These are phyloP conservation scores for Blepharisma stoltei DNA, from an alignment of 73 alveolate species.

Conservation along the genomic window DNA sequence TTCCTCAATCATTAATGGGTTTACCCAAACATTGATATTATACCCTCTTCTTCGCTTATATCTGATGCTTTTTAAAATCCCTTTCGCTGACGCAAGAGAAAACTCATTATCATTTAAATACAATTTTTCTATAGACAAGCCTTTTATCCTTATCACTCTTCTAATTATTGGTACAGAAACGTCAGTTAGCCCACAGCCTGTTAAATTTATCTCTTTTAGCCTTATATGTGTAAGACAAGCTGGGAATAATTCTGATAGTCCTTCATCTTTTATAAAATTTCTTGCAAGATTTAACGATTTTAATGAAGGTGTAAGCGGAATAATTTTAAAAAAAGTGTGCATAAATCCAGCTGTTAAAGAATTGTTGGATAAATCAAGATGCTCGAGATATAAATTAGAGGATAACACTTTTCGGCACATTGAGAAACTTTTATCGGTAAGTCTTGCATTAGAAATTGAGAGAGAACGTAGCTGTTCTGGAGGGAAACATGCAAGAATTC, in stretches of 20 bases:
- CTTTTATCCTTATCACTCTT: neutral
- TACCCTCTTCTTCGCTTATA: neutral
- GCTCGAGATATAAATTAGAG: neutral
- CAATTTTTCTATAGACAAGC: neutral
- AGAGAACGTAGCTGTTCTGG: neutral
- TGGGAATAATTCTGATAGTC: neutral
- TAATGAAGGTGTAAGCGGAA: neutral
- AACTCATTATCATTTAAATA: constrained; percentile 7
- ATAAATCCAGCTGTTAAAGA: neutral
- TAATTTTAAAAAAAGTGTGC: neutral
- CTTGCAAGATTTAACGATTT: neutral
- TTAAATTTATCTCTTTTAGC: neutral
- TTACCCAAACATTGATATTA: too few species aligned
- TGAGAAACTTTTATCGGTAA: neutral
- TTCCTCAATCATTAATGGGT: too few species aligned
- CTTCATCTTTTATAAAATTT: neutral
- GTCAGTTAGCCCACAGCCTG: constrained; percentile 18
- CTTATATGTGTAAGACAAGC: neutral
- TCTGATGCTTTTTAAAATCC: neutral
- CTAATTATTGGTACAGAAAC: neutral
- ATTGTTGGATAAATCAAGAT: neutral
- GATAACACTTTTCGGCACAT: neutral
- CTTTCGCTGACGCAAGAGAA: neutral
- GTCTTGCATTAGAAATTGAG: neutral
- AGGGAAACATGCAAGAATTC: neutral